These are phyloP conservation scores for Colletotrichum nymphaeae DNA, from an alignment of 2,329 filamentous ascomycete species.

Conservation along the genomic window DNA sequence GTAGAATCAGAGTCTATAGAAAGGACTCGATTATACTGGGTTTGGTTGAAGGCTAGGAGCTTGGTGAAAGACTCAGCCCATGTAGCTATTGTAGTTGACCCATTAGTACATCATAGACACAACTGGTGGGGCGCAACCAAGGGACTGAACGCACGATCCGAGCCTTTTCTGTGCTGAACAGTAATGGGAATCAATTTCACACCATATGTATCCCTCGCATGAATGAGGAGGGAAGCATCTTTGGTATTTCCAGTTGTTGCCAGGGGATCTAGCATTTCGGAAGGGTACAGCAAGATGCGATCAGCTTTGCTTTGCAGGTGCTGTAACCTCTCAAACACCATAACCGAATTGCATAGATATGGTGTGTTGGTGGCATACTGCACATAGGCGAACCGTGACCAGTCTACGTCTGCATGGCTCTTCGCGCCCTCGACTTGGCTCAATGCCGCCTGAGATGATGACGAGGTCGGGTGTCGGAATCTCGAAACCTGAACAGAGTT, in stretches of 20 bases:
- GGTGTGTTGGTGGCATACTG: slow-evolving; percentile 61
- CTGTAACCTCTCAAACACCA: slow-evolving; percentile 59
- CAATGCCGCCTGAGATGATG: not conserved
- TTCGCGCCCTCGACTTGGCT: not conserved
- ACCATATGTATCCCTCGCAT: slow-evolving; percentile 56
- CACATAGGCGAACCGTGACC: slow-evolving; percentile 58
- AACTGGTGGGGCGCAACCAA: too few relatives aligned
- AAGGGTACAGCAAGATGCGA: slow-evolving; percentile 59
- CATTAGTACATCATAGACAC: not conserved
- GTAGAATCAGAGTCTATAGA: slow-evolving; percentile 71
- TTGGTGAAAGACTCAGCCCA: slow-evolving; percentile 76
- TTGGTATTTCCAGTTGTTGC: slow-evolving; percentile 41
- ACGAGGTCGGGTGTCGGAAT: not conserved
- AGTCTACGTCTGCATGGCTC: slow-evolving; percentile 45
- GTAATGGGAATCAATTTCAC: slow-evolving; percentile 56
- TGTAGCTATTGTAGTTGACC: slow-evolving; percentile 46
- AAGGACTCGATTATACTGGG: slow-evolving; percentile 62
- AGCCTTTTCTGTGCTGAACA: slow-evolving; percentile 49
- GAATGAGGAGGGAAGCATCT: slow-evolving; percentile 50
- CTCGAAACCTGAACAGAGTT: not conserved
- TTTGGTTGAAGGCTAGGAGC: slow-evolving; percentile 71
- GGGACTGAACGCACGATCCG: slow-evolving; percentile 46
- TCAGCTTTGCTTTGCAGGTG: slow-evolving; percentile 55
- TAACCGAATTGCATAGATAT: slow-evolving; percentile 62
- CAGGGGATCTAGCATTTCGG: slow-evolving; percentile 47